These are phyloP conservation scores for Echites panduratus DNA, from an alignment of 257 asterid species.

Conservation along the genomic window DNA sequence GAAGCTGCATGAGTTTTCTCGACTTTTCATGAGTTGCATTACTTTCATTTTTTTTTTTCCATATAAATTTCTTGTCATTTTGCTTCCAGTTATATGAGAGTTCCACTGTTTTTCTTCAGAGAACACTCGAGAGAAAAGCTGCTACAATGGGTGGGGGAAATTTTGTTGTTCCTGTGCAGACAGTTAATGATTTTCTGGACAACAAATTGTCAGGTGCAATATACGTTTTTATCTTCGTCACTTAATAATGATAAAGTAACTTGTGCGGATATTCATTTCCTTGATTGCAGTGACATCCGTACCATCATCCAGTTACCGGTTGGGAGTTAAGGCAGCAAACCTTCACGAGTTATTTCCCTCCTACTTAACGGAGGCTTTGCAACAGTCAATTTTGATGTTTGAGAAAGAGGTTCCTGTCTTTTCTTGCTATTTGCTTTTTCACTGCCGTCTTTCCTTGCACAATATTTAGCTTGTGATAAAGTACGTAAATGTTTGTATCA, in stretches of 20 bases:
- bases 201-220: constrained; percentile 51
- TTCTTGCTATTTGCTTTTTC: neutral
- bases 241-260: constrained; percentile 6
- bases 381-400: constrained; percentile 59
- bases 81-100: constrained; percentile 1
- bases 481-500: neutral
- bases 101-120: constrained; percentile 31
- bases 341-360: constrained; percentile 74
- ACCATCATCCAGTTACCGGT: constrained; percentile 86
- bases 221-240: neutral
- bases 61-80: neutral
- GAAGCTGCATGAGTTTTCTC: neutral
- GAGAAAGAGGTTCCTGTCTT: constrained; percentile 58
- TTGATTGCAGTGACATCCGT: constrained; percentile 43
- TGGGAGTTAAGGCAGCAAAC: constrained; percentile 79
- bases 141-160: constrained; percentile 94
- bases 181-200: constrained; percentile 67
- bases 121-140: constrained; percentile 64
- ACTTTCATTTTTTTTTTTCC: constrained; percentile 1
- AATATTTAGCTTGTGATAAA: neutral
- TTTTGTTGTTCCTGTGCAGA: constrained; percentile 85
- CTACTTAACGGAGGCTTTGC: constrained; percentile 68
- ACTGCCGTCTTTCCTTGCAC: neutral
- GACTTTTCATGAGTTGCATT: neutral
- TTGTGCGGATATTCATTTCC: constrained; percentile 17